Evolutionary conservation across 352 stramenopile genomes (phyloP), one percentile per base, ranked within the genome.

Genomic region (Albugo candida): DNA sequence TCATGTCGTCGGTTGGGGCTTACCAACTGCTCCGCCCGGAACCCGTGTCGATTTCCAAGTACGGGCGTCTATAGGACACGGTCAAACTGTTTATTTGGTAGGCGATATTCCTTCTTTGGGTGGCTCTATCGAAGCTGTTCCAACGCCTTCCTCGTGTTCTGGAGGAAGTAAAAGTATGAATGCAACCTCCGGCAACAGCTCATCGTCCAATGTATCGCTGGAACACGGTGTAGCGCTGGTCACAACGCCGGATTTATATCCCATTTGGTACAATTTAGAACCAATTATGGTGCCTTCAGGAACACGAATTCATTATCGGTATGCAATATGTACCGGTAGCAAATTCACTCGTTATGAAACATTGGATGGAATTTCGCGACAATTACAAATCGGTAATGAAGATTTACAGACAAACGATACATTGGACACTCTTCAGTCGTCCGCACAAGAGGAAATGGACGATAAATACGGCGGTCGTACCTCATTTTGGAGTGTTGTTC

Each of bases 251-350:
- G 77, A 93, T 21, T 56, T 89, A 57, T 89, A 81, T 53, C 80
- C 80, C 20, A 81, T 89, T 41, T 93, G 80, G 80, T 93, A 92
- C 64, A 93, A 91, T 52, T 51, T 84, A 19, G 76, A 88, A 44
- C 76, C 80, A 1, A 64, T 93, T 2, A 42, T 86, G 35, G 62
- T 81, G 38, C 72, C 70, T 12, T 58, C 70, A 0, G 73, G 64
- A 24, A 64, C 73, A 1, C 63, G 70, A 17, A 67, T 93, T 38
- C 70, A 59, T 17, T 94, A 93, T 52, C 71, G 77, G 47, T 94
- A 93, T 49, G 80, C 73, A 2, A 60, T 94, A 20, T 92, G 74
- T 51, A 76, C 77, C 0, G 77, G 71, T 13, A 78, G 72, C 36
- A 68, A 58, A 47, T 93, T 94, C 43, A 49, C 73, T 24, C 76